Evolutionary conservation across 805 yeast genomes (phyloP).

Genomic region (Monosporozyma siamensis): DNA sequence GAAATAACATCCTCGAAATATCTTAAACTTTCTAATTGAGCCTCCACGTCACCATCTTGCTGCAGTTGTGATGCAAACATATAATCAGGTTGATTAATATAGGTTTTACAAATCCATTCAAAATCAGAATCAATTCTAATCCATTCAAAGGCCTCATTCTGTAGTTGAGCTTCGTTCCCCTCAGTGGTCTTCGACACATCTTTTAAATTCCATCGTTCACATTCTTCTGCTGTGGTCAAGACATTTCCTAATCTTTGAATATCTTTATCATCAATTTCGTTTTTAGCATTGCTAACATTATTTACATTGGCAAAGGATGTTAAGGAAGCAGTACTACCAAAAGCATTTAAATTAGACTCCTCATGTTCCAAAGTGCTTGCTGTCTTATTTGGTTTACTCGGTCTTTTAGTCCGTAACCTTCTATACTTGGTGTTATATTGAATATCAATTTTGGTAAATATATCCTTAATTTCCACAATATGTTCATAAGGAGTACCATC

Average conservation of each 20-base stretch:
- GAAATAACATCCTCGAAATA: conserved; percentile 49
- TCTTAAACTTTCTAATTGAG: conserved; percentile 76
- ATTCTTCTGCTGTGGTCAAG: conserved; percentile 49
- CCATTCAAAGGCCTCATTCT: conserved; percentile 93
- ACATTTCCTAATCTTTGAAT: conserved; percentile 58
- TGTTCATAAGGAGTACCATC: conserved; percentile 99
- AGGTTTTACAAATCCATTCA: conserved; percentile 85
- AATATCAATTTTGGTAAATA: conserved; percentile 77
- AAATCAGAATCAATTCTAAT: conserved; percentile 93
- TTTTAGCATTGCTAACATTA: neutral
- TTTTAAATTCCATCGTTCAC: conserved; percentile 59
- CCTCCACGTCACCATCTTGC: conserved; percentile 93
- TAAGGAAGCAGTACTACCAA: conserved; percentile 18
- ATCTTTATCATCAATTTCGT: conserved; percentile 4
- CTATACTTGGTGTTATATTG: conserved; percentile 92
- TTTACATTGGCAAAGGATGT: conserved; percentile 4
- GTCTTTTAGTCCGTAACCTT: conserved; percentile 56
- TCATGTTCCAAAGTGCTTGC: conserved; percentile 34
- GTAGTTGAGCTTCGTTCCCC: conserved; percentile 24
- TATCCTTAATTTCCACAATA: conserved; percentile 82
- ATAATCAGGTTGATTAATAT: conserved; percentile 83
- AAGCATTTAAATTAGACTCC: conserved; percentile 12
- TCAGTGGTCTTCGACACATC: conserved; percentile 52
- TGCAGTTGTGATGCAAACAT: conserved; percentile 92
- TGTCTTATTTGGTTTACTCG: conserved; percentile 16